phyloP scores from a whole-genome alignment of 192 early-diverging fungal genomes.

The Phlyctochytrium arcticum region DNA sequence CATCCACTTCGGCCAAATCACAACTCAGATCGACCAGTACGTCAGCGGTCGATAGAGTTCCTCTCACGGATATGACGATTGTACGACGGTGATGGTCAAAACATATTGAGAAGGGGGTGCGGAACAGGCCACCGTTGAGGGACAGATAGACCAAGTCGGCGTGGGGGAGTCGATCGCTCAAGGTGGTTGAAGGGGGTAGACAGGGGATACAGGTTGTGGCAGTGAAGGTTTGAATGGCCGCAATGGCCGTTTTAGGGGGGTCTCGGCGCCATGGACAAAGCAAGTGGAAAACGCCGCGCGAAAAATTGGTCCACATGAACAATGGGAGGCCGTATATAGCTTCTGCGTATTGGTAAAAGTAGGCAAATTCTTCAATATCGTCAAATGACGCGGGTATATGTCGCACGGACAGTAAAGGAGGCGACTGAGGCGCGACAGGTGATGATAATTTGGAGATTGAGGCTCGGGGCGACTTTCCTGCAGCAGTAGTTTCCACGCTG shows the following conservation, averaged over 20 bases:
- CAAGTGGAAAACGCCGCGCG: conserved; percentile 22
- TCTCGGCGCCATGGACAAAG: conserved; percentile 28
- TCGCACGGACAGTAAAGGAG: not conserved
- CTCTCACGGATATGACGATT: conserved; percentile 46
- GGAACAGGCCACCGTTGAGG: conserved; percentile 39
- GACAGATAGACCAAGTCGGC: conserved; percentile 34
- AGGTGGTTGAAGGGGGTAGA: conserved; percentile 13
- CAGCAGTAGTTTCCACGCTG: not conserved
- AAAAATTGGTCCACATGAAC: conserved; percentile 37
- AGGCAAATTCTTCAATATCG: conserved; percentile 26
- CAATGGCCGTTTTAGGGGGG: conserved; percentile 11
- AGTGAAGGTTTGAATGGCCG: conserved; percentile 17
- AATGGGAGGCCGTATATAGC: conserved; percentile 48
- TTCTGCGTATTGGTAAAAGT: conserved; percentile 40
- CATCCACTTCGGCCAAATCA: conserved; percentile 26
- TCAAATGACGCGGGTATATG: not conserved
- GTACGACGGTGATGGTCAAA: conserved; percentile 38
- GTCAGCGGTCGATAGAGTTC: conserved; percentile 47
- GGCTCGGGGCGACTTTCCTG: not conserved
- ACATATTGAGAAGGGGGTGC: conserved; percentile 41
- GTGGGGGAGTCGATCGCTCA: conserved; percentile 27
- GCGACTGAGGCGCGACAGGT: not conserved
- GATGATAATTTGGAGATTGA: no score
- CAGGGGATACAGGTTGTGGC: conserved; percentile 16
- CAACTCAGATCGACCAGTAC: conserved; percentile 46